Conservation (phyloP, 176 grass and related monocot species). For the Raddia distichophylla region DNA sequence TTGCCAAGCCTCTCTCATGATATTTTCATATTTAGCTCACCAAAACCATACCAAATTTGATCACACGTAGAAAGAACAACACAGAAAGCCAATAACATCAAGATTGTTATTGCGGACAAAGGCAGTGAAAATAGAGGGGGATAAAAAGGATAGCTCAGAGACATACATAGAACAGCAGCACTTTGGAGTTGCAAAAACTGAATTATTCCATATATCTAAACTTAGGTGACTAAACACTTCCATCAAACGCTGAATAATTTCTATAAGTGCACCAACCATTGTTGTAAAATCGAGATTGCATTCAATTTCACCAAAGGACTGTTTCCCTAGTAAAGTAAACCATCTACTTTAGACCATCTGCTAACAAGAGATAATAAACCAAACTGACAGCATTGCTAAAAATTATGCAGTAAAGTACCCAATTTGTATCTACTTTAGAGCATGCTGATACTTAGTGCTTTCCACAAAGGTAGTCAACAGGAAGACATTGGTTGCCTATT, state of each 20-base stretch:
- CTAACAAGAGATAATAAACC: slow-evolving; percentile 9
- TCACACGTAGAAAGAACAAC: not conserved
- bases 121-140: not conserved
- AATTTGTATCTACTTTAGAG: not conserved
- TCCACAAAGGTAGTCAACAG: not conserved
- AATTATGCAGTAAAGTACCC: not conserved
- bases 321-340: not conserved
- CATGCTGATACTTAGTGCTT: not conserved
- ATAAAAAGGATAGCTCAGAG: not conserved
- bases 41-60: slow-evolving; percentile 15
- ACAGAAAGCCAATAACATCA: not conserved
- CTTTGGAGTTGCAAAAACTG: too few relatives aligned
- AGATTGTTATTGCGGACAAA: not conserved
- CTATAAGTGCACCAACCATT: not conserved
- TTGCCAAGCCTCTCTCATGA: not conserved
- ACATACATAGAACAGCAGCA: not conserved
- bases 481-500: not conserved
- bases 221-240: not conserved
- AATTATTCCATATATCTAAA: not conserved
- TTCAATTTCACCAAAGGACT: not conserved
- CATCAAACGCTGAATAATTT: slow-evolving; percentile 8
- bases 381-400: not conserved
- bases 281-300: not conserved
- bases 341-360: not conserved
- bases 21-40: slow-evolving; percentile 22